These are phyloP conservation scores for Fulvia fulva DNA, from an alignment of 2,329 filamentous ascomycete genomes.

Conservation along the genomic window DNA sequence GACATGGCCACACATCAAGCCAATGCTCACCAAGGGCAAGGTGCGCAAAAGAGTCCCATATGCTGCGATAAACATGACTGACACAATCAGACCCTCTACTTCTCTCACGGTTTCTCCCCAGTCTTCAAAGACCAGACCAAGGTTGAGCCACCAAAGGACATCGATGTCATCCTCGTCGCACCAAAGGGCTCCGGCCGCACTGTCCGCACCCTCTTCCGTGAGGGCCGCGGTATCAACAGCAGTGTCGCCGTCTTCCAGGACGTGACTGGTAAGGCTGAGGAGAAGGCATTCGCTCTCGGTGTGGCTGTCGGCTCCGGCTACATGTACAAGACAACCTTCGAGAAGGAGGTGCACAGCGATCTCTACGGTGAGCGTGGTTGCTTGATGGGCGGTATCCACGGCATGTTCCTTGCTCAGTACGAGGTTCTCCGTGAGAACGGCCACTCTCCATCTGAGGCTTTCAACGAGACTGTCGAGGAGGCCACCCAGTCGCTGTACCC, in stretches of 20 bases:
- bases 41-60: conserved; percentile 45
- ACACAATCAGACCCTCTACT: conserved; percentile 80
- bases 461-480: conserved; percentile 99
- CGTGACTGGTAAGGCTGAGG: conserved; percentile 94
- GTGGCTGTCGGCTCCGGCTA: conserved; percentile 96
- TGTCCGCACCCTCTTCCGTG: conserved; percentile 96
- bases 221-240: conserved; percentile 99
- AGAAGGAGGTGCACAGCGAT: conserved; percentile 99
- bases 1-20: conserved; percentile 98
- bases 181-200: conserved; percentile 99
- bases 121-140: conserved; percentile 99
- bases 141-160: conserved; percentile 90
- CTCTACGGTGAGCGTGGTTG: conserved; percentile 99
- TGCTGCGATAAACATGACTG: too few species aligned
- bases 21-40: conserved; percentile 97
- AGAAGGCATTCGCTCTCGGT: conserved; percentile 95
- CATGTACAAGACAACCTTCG: conserved; percentile 99
- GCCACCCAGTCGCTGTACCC: conserved; percentile 97
- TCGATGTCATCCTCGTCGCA: conserved; percentile 98
- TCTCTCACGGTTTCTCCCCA: conserved; percentile 99
- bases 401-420: conserved; percentile 99
- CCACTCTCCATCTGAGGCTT: conserved; percentile 95
- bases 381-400: conserved; percentile 99
- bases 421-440: conserved; percentile 98
- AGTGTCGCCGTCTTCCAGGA: conserved; percentile 98